Evolutionary conservation across 2,329 filamentous ascomycete species (phyloP), one percentile per base, ranked within the genome.

Genomic region (Colletotrichum sp.): DNA sequence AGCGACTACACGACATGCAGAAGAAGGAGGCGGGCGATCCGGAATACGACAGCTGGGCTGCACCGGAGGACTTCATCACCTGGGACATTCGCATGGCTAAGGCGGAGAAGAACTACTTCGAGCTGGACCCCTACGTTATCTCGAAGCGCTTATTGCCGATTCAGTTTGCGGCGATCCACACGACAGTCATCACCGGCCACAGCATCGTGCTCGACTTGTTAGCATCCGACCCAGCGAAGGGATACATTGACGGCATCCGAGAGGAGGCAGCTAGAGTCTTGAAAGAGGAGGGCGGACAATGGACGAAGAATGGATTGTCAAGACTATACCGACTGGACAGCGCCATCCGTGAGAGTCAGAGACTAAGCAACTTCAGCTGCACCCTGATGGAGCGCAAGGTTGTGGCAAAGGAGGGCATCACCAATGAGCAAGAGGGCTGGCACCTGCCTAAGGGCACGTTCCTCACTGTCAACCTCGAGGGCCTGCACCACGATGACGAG

Each of bases 161-260:
- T 59, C 88, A 92, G 79, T 92, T 92, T 75, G 90, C 90, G 4
- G 88, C 90, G 21, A 90, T 92, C 30, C 90, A 92, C 81, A 92
- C 90, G 3, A 91, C 90, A 0, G 86, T 88, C 8, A 79, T 91
- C 15, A 91, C 90, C 0, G 86, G 87, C 4, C 87, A 88, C 62
- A 86, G 86, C 39, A 82, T 86, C 36, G 79, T 90, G 68, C 79
- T 90, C 12, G 89, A 91, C 73, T 79, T 91, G 8, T 80, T 90
- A 44, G 81, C 85, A 2, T 83, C 87, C 0, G 81, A 85, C 7
- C 83, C 85, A 1, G 77, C 81, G 1, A 80, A 81, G 49, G 78
- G 78, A 2, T 85, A 83, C 26, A 69, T 89, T 6, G 84, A 85
- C 5, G 78, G 80, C 2, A 82, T 91, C 13, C 84, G 86, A n/a